Percentiles rank a stretch among this genome's conserved stretches.
These are phyloP conservation scores for Ceratocystis harringtonii DNA, from an alignment of 2,329 filamentous ascomycete genomes.

Conservation along the genomic window DNA sequence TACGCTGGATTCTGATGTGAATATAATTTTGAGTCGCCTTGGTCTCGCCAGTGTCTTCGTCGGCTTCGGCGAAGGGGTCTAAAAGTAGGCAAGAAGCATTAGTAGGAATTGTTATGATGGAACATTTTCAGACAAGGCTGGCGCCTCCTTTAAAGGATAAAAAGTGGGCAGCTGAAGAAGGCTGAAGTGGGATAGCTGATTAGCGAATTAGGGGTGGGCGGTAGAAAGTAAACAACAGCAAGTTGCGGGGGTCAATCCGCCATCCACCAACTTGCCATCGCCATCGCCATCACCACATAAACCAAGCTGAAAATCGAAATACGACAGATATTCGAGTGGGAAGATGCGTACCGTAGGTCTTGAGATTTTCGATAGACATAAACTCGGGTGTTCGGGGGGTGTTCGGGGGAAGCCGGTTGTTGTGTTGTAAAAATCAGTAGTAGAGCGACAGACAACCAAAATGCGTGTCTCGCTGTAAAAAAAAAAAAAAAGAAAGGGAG, in stretches of 20 bases:
- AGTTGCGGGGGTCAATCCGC: neutral
- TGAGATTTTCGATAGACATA: conserved; percentile 99
- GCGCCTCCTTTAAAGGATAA: neutral
- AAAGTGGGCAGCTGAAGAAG: neutral
- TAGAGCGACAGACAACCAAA: conserved; percentile 37
- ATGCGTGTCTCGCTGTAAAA: conserved; percentile 32
- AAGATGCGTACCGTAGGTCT: conserved; percentile 66
- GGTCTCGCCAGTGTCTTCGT: conserved; percentile 94
- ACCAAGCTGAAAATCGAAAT: neutral
- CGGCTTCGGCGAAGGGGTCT: conserved; percentile 99
- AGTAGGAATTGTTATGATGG: conserved; percentile 19
- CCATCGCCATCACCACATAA: neutral
- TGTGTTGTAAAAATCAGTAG: conserved; percentile 26
- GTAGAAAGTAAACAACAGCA: neutral
- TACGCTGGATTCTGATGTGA: conserved; percentile 99
- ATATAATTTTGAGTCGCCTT: conserved; percentile 97
- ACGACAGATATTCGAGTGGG: neutral
- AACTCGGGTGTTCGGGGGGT: conserved; percentile 60
- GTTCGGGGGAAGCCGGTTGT: conserved; percentile 39
- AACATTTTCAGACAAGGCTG: neutral
- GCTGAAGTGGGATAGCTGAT: neutral
- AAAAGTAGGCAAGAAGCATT: conserved; percentile 20
- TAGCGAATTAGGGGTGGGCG: conserved; percentile 8
- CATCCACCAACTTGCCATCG: neutral
- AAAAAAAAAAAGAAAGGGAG: conserved; percentile 7